Conservation (phyloP, 257 asterid species). For the Fraxinus anomala region DNA sequence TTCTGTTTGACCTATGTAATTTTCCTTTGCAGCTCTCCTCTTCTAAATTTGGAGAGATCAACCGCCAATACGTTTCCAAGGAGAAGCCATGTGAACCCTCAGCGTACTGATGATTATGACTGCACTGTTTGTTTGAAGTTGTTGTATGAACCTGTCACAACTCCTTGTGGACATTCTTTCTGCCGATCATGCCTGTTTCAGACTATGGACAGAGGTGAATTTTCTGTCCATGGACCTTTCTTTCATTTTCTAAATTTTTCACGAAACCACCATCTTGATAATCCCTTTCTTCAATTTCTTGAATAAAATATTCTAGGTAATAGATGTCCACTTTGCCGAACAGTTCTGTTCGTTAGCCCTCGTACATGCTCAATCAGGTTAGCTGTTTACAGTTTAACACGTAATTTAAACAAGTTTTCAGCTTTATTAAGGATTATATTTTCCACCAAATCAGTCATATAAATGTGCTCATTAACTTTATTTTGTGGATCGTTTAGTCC, state of each 20-base stretch:
- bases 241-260: conserved; percentile 13
- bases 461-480: not conserved
- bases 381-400: conserved; percentile 31
- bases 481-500: not conserved
- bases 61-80: conserved; percentile 38
- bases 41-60: conserved; percentile 59
- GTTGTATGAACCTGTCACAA: conserved; percentile 85
- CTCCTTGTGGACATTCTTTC: conserved; percentile 98
- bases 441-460: conserved; percentile 8
- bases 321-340: conserved; percentile 92
- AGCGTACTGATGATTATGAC: conserved; percentile 89
- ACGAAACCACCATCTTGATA: not conserved
- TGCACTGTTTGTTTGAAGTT: conserved; percentile 92
- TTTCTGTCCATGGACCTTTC: conserved; percentile 21
- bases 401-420: not conserved
- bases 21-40: conserved; percentile 55
- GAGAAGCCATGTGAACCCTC: conserved; percentile 61
- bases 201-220: conserved; percentile 87
- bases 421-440: not conserved
- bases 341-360: conserved; percentile 80
- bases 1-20: conserved; percentile 17
- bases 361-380: conserved; percentile 86
- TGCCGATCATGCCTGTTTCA: conserved; percentile 97
- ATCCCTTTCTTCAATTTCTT: conserved; percentile 13
- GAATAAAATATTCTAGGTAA: conserved; percentile 57